phyloP scores from a whole-genome alignment of 2,329 filamentous ascomycete species.

The Hypoxylon sp. region DNA sequence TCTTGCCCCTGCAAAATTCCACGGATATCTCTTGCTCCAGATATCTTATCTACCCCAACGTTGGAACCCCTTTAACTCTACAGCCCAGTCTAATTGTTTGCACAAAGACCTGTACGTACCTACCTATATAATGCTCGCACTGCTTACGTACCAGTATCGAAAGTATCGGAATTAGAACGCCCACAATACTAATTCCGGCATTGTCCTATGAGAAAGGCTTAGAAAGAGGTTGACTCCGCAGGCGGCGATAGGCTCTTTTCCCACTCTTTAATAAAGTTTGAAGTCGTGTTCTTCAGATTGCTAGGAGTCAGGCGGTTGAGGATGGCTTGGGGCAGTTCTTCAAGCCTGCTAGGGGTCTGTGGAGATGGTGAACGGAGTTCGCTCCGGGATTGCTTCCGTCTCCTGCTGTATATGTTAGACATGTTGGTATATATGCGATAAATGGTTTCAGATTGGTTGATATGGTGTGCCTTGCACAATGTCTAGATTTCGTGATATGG shows the following conservation, averaged over 20 bases:
- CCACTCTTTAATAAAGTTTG: constrained; percentile 90
- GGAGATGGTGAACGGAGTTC: constrained; percentile 50
- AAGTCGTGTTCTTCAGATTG: constrained; percentile 86
- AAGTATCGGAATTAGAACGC: constrained; percentile 7
- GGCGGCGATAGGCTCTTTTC: constrained; percentile 80
- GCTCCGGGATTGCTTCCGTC: constrained; percentile 51
- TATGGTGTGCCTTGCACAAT: constrained; percentile 45
- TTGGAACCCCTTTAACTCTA: constrained; percentile 4
- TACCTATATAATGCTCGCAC: background rate
- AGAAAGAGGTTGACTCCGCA: constrained; percentile 49
- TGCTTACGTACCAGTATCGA: background rate
- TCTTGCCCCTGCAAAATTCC: constrained; percentile 15
- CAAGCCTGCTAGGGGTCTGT: constrained; percentile 61
- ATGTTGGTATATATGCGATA: constrained; percentile 6
- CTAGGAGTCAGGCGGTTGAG: constrained; percentile 80
- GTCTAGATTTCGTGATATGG: constrained; percentile 22
- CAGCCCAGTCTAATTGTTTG: constrained; percentile 5
- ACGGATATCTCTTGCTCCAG: constrained; percentile 3
- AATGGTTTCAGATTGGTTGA: constrained; percentile 32
- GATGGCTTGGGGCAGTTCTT: constrained; percentile 76
- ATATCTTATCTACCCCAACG: constrained; percentile 15
- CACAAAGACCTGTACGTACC: constrained; percentile 14
- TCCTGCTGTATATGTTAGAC: constrained; percentile 52
- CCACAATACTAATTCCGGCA: constrained; percentile 16
- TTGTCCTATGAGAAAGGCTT: constrained; percentile 23